Conservation (phyloP, 768 basidiomycete species). For the Termitomyces sp. region DNA sequence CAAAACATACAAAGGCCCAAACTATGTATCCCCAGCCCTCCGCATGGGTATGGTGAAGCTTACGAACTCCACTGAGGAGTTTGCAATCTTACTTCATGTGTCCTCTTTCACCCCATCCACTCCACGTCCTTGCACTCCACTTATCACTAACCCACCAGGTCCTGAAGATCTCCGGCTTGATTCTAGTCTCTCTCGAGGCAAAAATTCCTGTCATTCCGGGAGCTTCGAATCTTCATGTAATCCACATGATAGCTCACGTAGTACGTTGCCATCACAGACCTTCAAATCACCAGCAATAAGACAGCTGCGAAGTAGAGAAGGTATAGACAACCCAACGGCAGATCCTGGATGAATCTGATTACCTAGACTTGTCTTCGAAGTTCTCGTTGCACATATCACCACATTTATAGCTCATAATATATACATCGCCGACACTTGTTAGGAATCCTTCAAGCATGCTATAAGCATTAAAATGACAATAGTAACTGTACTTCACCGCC, state of each 20-base stretch:
- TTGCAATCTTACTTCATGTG: conserved; percentile 80
- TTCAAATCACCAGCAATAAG: conserved; percentile 14
- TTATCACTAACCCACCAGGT: conserved; percentile 24
- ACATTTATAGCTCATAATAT: not conserved
- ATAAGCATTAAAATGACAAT: no score
- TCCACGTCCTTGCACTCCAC: conserved; percentile 55
- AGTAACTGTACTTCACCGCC: no score
- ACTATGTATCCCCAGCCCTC: conserved; percentile 47
- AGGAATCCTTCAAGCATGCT: no score
- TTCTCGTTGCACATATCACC: not conserved
- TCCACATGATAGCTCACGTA: conserved; percentile 48
- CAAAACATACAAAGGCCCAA: conserved; percentile 57
- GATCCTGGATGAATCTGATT: conserved; percentile 12
- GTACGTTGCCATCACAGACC: conserved; percentile 25
- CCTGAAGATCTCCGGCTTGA: conserved; percentile 47
- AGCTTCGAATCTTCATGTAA: conserved; percentile 31
- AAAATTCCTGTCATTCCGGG: conserved; percentile 46
- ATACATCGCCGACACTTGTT: not conserved
- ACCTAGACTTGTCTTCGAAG: not conserved
- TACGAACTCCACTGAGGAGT: conserved; percentile 81
- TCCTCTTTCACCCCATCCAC: conserved; percentile 70
- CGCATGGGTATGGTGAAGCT: conserved; percentile 70
- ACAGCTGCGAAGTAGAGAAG: conserved; percentile 11
- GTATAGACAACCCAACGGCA: conserved; percentile 1
- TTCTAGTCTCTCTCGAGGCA: conserved; percentile 52